These are phyloP conservation scores for Grammothele lineata DNA, from an alignment of 768 basidiomycete genomes.

Conservation along the genomic window DNA sequence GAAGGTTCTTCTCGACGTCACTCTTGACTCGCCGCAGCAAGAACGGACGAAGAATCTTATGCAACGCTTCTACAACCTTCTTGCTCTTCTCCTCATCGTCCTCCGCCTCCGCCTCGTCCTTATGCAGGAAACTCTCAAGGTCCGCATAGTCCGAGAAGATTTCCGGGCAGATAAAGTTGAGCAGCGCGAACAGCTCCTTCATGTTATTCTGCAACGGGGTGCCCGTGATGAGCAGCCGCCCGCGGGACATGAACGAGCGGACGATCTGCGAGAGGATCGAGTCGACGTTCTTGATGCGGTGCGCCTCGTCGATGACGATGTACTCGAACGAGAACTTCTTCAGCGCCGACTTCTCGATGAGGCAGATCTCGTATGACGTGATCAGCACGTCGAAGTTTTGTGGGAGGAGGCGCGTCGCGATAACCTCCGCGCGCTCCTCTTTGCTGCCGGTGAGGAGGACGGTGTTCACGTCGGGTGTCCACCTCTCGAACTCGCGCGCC, in stretches of 20 bases:
- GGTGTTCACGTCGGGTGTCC: slow-evolving; percentile 87
- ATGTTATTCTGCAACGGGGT: slow-evolving; percentile 96
- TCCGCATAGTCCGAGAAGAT: slow-evolving; percentile 91
- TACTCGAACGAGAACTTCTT: slow-evolving; percentile 98
- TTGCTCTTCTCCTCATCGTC: slow-evolving; percentile 82
- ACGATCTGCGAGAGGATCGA: slow-evolving; percentile 95
- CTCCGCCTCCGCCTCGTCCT: slow-evolving; percentile 66
- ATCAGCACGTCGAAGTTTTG: slow-evolving; percentile 93
- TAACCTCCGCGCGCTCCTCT: slow-evolving; percentile 83
- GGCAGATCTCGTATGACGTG: slow-evolving; percentile 95
- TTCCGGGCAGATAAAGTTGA: slow-evolving; percentile 97
- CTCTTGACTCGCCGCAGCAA: slow-evolving; percentile 90
- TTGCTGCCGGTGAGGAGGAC: slow-evolving; percentile 81
- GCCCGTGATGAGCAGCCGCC: slow-evolving; percentile 90
- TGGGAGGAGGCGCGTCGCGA: slow-evolving; percentile 72
- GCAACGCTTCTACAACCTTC: slow-evolving; percentile 92
- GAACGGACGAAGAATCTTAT: slow-evolving; percentile 96
- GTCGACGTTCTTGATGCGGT: slow-evolving; percentile 98
- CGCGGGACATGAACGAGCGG: slow-evolving; percentile 82
- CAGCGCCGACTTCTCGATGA: slow-evolving; percentile 89
- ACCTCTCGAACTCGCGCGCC: slow-evolving; percentile 86
- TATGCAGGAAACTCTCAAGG: slow-evolving; percentile 90
- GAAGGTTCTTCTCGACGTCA: slow-evolving; percentile 92
- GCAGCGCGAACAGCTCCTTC: slow-evolving; percentile 87
- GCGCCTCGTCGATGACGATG: slow-evolving; percentile 97